A percentile compares a stretch with the other conserved stretches of the same genome.
phyloP scores from a whole-genome alignment of 305 asterid species.

The Fraxinus sp. region DNA sequence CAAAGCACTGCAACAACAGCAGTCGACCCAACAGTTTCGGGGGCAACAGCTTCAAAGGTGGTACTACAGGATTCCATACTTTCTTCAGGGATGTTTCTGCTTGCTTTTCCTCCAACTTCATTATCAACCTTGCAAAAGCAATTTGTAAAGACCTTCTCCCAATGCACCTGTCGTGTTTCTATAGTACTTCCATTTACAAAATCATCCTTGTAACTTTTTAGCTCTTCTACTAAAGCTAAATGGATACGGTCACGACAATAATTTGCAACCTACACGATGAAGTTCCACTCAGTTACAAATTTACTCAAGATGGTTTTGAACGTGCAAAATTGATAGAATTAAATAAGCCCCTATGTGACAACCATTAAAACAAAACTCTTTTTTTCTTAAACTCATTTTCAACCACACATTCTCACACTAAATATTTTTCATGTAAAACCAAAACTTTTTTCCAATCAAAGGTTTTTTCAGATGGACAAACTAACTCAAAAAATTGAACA shows the following conservation, averaged over 20 bases:
- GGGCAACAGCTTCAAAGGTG: conserved; percentile 53
- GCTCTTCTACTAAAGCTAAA: conserved; percentile 64
- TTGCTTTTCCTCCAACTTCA: conserved; percentile 65
- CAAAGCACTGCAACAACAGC: conserved; percentile 79
- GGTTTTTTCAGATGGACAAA: neutral
- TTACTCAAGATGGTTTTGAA: conserved; percentile 5
- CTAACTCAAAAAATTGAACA: neutral
- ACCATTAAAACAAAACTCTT: no score
- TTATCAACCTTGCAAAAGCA: conserved; percentile 78
- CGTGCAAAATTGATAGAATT: neutral
- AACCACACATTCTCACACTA: no score
- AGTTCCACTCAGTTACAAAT: neutral
- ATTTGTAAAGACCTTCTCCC: conserved; percentile 64
- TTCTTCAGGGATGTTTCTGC: conserved; percentile 23
- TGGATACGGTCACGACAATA: conserved; percentile 75
- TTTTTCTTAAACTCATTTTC: no score
- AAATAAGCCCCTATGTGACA: neutral
- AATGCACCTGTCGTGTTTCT: conserved; percentile 55
- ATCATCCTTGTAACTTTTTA: conserved; percentile 38
- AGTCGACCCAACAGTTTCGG: conserved; percentile 85
- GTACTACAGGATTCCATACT: conserved; percentile 18
- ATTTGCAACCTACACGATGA: conserved; percentile 60
- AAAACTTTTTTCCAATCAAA: neutral
- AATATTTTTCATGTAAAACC: no score
- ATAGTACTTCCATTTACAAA: conserved; percentile 31